These are phyloP conservation scores for Leishmania arabica DNA, from an alignment of 208 protist genomes.

Conservation along the genomic window DNA sequence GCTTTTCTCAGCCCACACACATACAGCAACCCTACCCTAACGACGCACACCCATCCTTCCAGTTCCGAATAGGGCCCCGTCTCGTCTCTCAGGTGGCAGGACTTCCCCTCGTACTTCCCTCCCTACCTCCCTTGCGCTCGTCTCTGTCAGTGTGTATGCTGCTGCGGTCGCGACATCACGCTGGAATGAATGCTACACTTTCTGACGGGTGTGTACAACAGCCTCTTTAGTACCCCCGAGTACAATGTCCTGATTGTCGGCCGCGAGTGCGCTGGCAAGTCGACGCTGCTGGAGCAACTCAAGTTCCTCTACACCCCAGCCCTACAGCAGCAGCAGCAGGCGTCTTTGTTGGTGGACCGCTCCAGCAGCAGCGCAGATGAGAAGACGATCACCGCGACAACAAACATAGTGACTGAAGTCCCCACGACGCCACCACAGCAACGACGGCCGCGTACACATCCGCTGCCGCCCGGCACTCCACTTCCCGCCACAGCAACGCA, in stretches of 20 bases:
- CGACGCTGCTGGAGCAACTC: constrained; percentile 98
- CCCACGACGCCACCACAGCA: background rate
- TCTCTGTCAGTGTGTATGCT: background rate
- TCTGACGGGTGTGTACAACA: constrained; percentile 57
- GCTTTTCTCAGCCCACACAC: background rate
- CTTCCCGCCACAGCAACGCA: constrained; percentile 28
- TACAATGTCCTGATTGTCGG: constrained; percentile 94
- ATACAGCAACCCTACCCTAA: background rate
- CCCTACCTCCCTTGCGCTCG: background rate
- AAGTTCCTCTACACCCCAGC: constrained; percentile 83
- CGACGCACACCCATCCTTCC: background rate
- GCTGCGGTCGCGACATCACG: background rate
- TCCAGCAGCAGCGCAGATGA: constrained; percentile 1
- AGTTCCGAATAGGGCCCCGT: background rate
- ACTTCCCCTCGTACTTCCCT: background rate
- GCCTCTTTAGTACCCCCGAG: constrained; percentile 81
- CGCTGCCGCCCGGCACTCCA: constrained; percentile 27
- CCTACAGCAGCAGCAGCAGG: constrained; percentile 16
- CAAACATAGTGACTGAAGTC: background rate
- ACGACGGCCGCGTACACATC: background rate
- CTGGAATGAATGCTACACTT: constrained; percentile 68
- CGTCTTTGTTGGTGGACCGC: background rate
- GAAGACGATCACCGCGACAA: background rate
- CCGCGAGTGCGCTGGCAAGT: constrained; percentile 97
- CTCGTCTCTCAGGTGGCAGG: background rate